Evolutionary conservation across 164 flowering plant species (phyloP).

Genomic region (Nymphaea thermarum): DNA sequence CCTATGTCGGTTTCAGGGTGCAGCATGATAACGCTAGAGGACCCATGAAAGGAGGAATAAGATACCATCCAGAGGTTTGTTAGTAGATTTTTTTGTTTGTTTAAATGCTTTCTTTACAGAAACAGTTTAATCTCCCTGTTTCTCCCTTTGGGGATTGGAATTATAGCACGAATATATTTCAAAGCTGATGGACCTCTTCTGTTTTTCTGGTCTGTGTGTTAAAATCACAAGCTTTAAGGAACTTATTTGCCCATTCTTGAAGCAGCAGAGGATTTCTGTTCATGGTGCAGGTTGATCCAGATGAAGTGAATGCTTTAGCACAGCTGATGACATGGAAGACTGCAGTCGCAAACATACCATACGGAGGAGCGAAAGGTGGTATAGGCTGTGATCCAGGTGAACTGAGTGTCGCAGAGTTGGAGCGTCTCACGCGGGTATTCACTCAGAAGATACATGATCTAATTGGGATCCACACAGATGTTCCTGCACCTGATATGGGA

Average conservation of each 20-base stretch:
- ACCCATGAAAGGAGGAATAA: slow-evolving; percentile 98
- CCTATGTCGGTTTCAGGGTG: slow-evolving; percentile 89
- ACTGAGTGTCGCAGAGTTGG: slow-evolving; percentile 65
- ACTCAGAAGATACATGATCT: slow-evolving; percentile 96
- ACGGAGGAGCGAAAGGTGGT: slow-evolving; percentile 98
- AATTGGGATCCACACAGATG: slow-evolving; percentile 84
- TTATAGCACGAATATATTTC: no score
- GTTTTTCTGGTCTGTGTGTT: background rate
- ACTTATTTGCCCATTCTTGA: background rate
- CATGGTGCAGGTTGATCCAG: slow-evolving; percentile 74
- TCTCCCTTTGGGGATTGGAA: background rate
- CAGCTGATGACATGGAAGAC: slow-evolving; percentile 99
- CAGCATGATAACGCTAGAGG: slow-evolving; percentile 98
- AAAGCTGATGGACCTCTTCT: background rate
- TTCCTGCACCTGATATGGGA: slow-evolving; percentile 99
- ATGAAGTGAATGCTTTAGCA: slow-evolving; percentile 96
- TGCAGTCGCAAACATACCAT: slow-evolving; percentile 88
- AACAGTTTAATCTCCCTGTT: background rate
- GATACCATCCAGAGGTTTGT: slow-evolving; percentile 95
- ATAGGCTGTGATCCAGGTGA: slow-evolving; percentile 83
- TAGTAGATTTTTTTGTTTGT: background rate
- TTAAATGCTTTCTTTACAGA: no score
- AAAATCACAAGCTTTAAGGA: background rate
- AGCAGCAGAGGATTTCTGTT: background rate
- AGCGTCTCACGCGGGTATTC: slow-evolving; percentile 85